Evolutionary conservation across 1,284 basidiomycete species (phyloP).

Genomic region (Papiliotrema laurentii): DNA sequence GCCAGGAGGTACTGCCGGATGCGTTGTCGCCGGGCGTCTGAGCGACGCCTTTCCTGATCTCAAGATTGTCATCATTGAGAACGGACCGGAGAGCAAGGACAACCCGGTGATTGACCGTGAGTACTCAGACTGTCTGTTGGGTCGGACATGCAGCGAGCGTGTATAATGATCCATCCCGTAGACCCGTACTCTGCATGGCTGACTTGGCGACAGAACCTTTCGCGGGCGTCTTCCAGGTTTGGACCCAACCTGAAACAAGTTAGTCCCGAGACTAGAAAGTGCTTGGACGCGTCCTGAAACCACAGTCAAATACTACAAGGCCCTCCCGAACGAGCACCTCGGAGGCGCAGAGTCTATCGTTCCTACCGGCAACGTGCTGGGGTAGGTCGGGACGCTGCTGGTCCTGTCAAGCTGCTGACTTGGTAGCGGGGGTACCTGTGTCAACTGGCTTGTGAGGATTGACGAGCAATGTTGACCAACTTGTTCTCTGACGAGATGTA

Average conservation of each 20-base stretch:
- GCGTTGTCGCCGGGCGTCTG: not conserved
- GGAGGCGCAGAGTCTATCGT: conserved; percentile 1
- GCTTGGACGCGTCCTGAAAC: not conserved
- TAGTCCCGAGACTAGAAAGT: not conserved
- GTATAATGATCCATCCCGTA: not conserved
- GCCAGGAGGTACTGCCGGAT: not conserved
- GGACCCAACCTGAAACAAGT: not conserved
- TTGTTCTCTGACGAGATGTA: not conserved
- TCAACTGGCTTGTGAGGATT: not conserved
- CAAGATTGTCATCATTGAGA: conserved; percentile 6
- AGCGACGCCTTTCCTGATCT: conserved; percentile 6
- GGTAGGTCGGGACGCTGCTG: not conserved
- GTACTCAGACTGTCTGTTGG: too few relatives aligned
- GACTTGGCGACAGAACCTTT: not conserved
- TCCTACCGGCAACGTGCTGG: conserved; percentile 6
- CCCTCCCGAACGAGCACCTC: not conserved
- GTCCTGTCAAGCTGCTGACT: not conserved
- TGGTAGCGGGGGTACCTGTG: not conserved
- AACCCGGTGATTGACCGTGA: not conserved
- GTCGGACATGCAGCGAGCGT: too few relatives aligned
- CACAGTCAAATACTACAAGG: conserved; percentile 1
- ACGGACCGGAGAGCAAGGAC: conserved; percentile 4
- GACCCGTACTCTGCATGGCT: not conserved
- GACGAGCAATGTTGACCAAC: not conserved
- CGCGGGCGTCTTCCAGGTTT: conserved; percentile 1